Conservation (phyloP, 169 alveolate species). For the Babesia divergens region DNA sequence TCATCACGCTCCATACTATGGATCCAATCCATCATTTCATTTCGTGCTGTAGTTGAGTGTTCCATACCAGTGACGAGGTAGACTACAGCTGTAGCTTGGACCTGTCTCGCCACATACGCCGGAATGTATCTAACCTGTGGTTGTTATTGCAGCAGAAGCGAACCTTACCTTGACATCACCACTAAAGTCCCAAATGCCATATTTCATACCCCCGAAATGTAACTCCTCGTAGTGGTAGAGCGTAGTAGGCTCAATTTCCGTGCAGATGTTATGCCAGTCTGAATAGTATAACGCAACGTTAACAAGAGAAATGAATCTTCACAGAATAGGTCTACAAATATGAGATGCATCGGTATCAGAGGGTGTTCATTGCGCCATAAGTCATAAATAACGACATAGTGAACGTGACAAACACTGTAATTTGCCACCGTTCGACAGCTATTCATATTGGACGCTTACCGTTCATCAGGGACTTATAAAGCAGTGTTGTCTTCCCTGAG, state of each 20-base stretch:
- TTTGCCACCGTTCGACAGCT: background rate
- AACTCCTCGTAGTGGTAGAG: constrained; percentile 60
- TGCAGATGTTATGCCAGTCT: constrained; percentile 36
- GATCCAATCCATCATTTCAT: constrained; percentile 34
- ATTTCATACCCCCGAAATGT: background rate
- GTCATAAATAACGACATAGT: too few relatives aligned
- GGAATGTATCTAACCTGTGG: constrained; percentile 42
- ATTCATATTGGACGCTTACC: constrained; percentile 18
- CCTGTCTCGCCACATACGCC: constrained; percentile 30
- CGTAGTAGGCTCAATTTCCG: constrained; percentile 51
- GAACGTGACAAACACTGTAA: too few relatives aligned
- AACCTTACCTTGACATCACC: constrained; percentile 43
- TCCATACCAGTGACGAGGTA: constrained; percentile 44
- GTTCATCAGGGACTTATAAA: constrained; percentile 47
- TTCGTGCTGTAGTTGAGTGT: constrained; percentile 14
- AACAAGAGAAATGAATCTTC: too few relatives aligned
- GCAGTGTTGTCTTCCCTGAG: constrained; percentile 61
- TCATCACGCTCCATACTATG: constrained; percentile 27
- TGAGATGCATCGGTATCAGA: too few relatives aligned
- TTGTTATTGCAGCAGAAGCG: background rate
- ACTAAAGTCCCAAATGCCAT: constrained; percentile 66
- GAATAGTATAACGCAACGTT: background rate
- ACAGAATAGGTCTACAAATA: too few relatives aligned
- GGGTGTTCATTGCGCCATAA: too few relatives aligned
- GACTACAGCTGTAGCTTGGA: constrained; percentile 47